These are phyloP conservation scores for Trifolium dubium DNA, from an alignment of 306 rosid genomes.

Conservation along the genomic window DNA sequence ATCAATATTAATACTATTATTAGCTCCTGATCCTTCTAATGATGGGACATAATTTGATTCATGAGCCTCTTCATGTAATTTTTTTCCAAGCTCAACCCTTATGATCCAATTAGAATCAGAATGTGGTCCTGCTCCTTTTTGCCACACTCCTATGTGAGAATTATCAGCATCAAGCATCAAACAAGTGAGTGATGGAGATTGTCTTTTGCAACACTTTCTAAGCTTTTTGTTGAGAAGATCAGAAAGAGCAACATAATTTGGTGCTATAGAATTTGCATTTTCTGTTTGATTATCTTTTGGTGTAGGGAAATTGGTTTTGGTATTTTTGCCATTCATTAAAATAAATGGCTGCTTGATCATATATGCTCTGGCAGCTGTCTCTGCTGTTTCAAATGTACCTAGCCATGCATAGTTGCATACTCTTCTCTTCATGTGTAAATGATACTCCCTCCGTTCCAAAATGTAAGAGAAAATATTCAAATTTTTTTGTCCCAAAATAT, in stretches of 20 bases:
- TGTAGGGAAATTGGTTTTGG: slow-evolving; percentile 83
- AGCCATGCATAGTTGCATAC: no score
- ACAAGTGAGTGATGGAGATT: slow-evolving; percentile 90
- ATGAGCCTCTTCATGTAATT: slow-evolving; percentile 31
- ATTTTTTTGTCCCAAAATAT: no score
- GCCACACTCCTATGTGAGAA: slow-evolving; percentile 97
- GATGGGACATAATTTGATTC: slow-evolving; percentile 5
- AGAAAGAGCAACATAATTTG: slow-evolving; percentile 57
- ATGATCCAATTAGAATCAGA: slow-evolving; percentile 87
- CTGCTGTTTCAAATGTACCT: slow-evolving; percentile 96
- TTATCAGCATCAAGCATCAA: slow-evolving; percentile 86
- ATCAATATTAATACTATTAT: background rate
- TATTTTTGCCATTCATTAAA: slow-evolving; percentile 85
- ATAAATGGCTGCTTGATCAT: slow-evolving; percentile 96
- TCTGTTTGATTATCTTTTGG: slow-evolving; percentile 34
- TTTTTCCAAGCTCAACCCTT: slow-evolving; percentile 83
- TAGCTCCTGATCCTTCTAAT: background rate
- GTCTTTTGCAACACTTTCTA: slow-evolving; percentile 75
- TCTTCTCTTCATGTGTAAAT: slow-evolving; percentile 77
- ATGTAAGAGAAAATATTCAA: no score
- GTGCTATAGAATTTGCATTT: background rate
- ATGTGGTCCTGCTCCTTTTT: slow-evolving; percentile 74
- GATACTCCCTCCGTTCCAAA: no score
- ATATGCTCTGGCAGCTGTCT: slow-evolving; percentile 95
- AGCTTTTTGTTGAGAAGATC: slow-evolving; percentile 81